These are phyloP conservation scores for Dysphania ambrosioides DNA, from an alignment of 148 eudicot species.

Conservation along the genomic window DNA sequence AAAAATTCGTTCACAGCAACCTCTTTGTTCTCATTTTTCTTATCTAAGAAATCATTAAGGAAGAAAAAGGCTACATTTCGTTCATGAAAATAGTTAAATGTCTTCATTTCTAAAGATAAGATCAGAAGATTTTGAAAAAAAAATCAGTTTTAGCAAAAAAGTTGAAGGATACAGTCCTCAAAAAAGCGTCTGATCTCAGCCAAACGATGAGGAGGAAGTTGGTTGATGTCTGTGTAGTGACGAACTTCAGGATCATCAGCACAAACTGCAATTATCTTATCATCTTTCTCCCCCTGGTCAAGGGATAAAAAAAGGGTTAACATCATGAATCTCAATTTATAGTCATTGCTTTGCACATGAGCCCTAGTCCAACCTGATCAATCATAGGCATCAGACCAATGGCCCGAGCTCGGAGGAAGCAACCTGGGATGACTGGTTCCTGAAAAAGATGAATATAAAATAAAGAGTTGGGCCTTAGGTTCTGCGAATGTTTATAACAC, in stretches of 20 bases:
- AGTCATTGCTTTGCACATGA: neutral
- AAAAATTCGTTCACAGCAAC: conserved; percentile 33
- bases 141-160: neutral
- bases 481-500: neutral
- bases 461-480: neutral
- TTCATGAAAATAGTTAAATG: neutral
- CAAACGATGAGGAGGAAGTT: conserved; percentile 80
- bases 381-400: conserved; percentile 96
- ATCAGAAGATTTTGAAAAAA: neutral
- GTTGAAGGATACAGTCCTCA: conserved; percentile 81
- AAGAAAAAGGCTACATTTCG: neutral
- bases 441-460: conserved; percentile 23
- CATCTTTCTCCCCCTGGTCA: conserved; percentile 79
- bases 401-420: conserved; percentile 78
- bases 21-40: conserved; percentile 36
- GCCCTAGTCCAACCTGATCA: conserved; percentile 58
- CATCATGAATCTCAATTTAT: neutral
- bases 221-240: conserved; percentile 60
- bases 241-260: conserved; percentile 86
- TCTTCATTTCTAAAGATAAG: neutral
- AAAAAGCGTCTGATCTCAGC: conserved; percentile 81
- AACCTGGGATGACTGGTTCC: conserved; percentile 87
- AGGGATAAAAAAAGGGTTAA: neutral
- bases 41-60: conserved; percentile 23
- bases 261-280: conserved; percentile 86